Conservation (phyloP, 2,329 filamentous ascomycete genomes). For the Pezicula rhizophila region DNA sequence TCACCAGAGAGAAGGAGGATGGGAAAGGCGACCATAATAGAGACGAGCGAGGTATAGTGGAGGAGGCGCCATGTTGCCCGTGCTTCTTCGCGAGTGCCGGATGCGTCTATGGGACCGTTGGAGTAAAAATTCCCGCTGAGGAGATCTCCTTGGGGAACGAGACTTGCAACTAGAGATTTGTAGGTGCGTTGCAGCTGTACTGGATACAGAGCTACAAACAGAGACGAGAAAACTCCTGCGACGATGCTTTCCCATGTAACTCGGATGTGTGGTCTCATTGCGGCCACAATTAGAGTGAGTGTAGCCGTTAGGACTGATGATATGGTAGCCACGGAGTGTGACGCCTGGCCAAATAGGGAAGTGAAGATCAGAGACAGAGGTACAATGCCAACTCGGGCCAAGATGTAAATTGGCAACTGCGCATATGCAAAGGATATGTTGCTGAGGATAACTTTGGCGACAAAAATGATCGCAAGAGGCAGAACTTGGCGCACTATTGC, state of each 20-base stretch:
- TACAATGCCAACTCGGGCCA: slow-evolving; percentile 44
- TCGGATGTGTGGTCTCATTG: slow-evolving; percentile 36
- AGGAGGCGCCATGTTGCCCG: slow-evolving; percentile 45
- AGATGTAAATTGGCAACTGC: slow-evolving; percentile 43
- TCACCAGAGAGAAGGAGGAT: slow-evolving; percentile 45
- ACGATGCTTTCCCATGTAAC: slow-evolving; percentile 46
- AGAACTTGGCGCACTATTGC: slow-evolving; percentile 40
- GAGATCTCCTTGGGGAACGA: slow-evolving; percentile 37
- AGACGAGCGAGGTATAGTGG: slow-evolving; percentile 45
- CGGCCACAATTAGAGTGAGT: slow-evolving; percentile 43
- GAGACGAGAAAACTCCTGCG: slow-evolving; percentile 44
- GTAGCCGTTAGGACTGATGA: slow-evolving; percentile 44
- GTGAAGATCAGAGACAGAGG: slow-evolving; percentile 43
- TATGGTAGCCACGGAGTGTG: slow-evolving; percentile 40
- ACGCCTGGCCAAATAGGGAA: slow-evolving; percentile 37
- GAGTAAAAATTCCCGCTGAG: slow-evolving; percentile 28
- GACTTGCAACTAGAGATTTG: slow-evolving; percentile 36
- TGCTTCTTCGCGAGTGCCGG: slow-evolving; percentile 36
- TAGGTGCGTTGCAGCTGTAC: slow-evolving; percentile 44
- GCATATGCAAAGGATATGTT: slow-evolving; percentile 50
- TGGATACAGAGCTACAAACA: slow-evolving; percentile 46
- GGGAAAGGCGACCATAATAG: slow-evolving; percentile 41
- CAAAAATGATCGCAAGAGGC: slow-evolving; percentile 42
- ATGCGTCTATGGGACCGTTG: slow-evolving; percentile 19
- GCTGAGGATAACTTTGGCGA: slow-evolving; percentile 43